A percentile compares a stretch with the other conserved stretches of the same genome.
Evolutionary conservation across 1,284 basidiomycete genomes (phyloP).

Genomic region (Anthracocystis walkeri): DNA sequence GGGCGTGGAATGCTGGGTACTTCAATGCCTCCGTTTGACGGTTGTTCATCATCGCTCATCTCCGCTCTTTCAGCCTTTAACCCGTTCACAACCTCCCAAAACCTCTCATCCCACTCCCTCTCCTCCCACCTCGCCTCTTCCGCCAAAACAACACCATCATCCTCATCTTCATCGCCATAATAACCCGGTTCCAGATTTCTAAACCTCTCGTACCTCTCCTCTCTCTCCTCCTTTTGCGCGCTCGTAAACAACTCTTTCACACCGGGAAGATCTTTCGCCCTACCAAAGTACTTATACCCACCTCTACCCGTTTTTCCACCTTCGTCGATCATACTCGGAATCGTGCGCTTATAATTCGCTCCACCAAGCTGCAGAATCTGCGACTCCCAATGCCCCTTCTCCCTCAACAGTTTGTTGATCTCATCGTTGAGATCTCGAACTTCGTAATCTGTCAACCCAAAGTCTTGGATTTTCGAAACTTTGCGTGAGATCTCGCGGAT

Average conservation of each 20-base stretch:
- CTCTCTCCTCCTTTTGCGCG: slow-evolving; percentile 83
- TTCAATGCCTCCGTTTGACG: slow-evolving; percentile 35
- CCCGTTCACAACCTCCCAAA: slow-evolving; percentile 11
- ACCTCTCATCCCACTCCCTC: slow-evolving; percentile 76
- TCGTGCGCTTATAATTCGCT: slow-evolving; percentile 91
- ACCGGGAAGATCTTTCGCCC: slow-evolving; percentile 94
- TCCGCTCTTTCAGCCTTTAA: not conserved
- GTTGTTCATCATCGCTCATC: slow-evolving; percentile 18
- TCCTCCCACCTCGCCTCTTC: slow-evolving; percentile 50
- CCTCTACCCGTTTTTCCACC: slow-evolving; percentile 87
- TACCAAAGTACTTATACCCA: slow-evolving; percentile 99
- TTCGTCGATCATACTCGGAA: slow-evolving; percentile 85
- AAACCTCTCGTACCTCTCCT: slow-evolving; percentile 87
- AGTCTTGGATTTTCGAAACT: slow-evolving; percentile 96
- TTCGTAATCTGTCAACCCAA: slow-evolving; percentile 93
- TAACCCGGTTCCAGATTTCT: slow-evolving; percentile 87
- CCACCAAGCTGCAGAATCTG: slow-evolving; percentile 94
- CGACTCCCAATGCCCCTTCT: slow-evolving; percentile 97
- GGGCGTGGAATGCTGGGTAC: slow-evolving; percentile 55
- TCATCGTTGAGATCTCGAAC: slow-evolving; percentile 96
- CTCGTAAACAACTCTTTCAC: slow-evolving; percentile 88
- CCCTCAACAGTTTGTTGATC: slow-evolving; percentile 93
- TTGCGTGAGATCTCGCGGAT: slow-evolving; percentile 93
- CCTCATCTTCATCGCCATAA: slow-evolving; percentile 91
- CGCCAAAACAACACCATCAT: slow-evolving; percentile 77